Evolutionary conservation across 2,329 filamentous ascomycete genomes (phyloP).

Genomic region (Cordyceps cicadae): DNA sequence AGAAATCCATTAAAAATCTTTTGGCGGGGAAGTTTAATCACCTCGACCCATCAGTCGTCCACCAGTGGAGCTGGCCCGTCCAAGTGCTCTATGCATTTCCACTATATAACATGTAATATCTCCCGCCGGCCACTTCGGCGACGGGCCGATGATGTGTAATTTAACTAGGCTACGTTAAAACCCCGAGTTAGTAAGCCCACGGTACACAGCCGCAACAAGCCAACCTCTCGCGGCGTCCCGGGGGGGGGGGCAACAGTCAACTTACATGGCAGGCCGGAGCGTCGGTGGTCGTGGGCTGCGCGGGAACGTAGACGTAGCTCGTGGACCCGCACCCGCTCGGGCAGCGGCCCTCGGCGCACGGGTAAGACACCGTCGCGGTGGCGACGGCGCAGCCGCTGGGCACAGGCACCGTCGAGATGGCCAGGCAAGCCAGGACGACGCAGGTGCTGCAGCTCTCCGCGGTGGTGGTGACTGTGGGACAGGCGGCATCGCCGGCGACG

Average conservation of each 20-base stretch:
- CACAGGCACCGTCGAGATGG: slow-evolving; percentile 23
- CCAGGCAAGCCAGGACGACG: slow-evolving; percentile 22
- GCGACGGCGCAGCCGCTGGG: slow-evolving; percentile 23
- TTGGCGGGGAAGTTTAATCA: background rate
- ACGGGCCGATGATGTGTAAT: no score
- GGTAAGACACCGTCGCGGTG: slow-evolving; percentile 20
- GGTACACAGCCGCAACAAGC: no score
- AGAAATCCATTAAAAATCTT: background rate
- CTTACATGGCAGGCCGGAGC: slow-evolving; percentile 4
- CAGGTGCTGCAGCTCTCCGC: slow-evolving; percentile 27
- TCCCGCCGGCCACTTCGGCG: no score
- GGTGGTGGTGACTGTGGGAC: slow-evolving; percentile 28
- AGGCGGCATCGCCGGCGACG: slow-evolving; percentile 13
- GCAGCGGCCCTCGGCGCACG: slow-evolving; percentile 17
- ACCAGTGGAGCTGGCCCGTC: no score
- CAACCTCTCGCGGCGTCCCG: no score
- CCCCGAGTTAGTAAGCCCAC: no score
- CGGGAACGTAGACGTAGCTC: slow-evolving; percentile 16
- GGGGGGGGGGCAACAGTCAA: background rate
- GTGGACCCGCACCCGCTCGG: slow-evolving; percentile 19
- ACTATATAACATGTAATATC: no score
- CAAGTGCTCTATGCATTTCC: no score
- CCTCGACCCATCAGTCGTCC: background rate
- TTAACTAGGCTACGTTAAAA: no score
- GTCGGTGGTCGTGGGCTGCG: slow-evolving; percentile 6